Percentiles rank a stretch among this genome's conserved stretches.
These are phyloP conservation scores for Amorphotheca resinae DNA, from an alignment of 495 filamentous ascomycete species.

Conservation along the genomic window DNA sequence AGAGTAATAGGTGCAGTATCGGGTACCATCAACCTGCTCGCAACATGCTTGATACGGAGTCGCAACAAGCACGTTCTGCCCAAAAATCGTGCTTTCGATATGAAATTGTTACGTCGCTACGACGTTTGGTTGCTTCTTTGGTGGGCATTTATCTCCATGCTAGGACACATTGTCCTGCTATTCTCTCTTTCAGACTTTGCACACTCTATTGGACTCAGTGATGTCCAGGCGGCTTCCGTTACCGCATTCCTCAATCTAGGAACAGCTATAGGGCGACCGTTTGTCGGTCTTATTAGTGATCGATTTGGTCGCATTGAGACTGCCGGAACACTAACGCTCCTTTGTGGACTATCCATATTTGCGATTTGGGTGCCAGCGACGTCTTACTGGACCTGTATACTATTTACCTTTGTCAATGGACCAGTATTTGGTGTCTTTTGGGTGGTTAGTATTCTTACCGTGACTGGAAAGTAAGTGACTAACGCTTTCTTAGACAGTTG, in stretches of 20 bases:
- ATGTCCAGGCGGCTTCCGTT: slow-evolving; percentile 47
- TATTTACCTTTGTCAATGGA: background rate
- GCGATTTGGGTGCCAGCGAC: background rate
- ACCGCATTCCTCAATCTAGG: slow-evolving; percentile 53
- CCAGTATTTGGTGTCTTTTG: background rate
- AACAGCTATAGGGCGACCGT: slow-evolving; percentile 46
- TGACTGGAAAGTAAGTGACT: background rate
- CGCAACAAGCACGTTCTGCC: background rate
- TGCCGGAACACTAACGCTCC: background rate
- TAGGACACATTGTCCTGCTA: slow-evolving; percentile 49
- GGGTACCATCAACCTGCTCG: slow-evolving; percentile 31
- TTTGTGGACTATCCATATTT: background rate
- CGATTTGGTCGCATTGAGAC: slow-evolving; percentile 26
- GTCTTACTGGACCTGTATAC: background rate
- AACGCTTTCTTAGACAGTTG: background rate
- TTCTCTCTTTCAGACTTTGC: slow-evolving; percentile 53
- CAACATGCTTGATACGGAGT: slow-evolving; percentile 40
- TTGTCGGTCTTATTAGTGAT: slow-evolving; percentile 49
- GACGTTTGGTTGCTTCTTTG: slow-evolving; percentile 44
- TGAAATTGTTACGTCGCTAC: background rate
- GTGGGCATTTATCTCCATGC: slow-evolving; percentile 52
- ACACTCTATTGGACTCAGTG: slow-evolving; percentile 39
- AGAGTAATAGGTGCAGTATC: slow-evolving; percentile 22
- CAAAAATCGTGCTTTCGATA: background rate
- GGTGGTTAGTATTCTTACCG: background rate